These are phyloP conservation scores for Dactylis glomerata DNA, from an alignment of 176 grass and related monocot genomes.

Conservation along the genomic window DNA sequence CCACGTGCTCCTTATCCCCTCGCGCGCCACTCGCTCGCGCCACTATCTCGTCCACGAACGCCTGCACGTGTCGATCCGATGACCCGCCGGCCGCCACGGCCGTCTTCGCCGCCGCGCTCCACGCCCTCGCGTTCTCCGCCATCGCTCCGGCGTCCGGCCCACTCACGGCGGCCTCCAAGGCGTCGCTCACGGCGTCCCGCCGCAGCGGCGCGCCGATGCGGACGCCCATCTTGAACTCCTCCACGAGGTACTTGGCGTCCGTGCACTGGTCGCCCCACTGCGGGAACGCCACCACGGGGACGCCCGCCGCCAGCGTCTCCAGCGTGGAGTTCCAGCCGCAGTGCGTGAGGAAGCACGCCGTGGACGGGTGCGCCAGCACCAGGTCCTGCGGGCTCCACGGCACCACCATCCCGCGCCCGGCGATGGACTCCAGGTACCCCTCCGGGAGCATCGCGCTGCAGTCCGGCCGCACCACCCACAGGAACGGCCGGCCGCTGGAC, in stretches of 20 bases:
- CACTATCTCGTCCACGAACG: slow-evolving; percentile 60
- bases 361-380: slow-evolving; percentile 54
- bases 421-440: slow-evolving; percentile 38
- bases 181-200: slow-evolving; percentile 33
- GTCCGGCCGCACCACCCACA: slow-evolving; percentile 79
- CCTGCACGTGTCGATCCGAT: slow-evolving; percentile 53
- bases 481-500: slow-evolving; percentile 43
- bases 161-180: slow-evolving; percentile 42
- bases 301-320: slow-evolving; percentile 61
- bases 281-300: slow-evolving; percentile 70
- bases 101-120: slow-evolving; percentile 36
- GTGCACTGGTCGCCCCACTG: slow-evolving; percentile 82
- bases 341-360: slow-evolving; percentile 81
- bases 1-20: background rate
- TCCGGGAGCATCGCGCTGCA: slow-evolving; percentile 28
- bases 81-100: slow-evolving; percentile 55
- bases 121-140: slow-evolving; percentile 29
- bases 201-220: slow-evolving; percentile 40
- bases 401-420: slow-evolving; percentile 51
- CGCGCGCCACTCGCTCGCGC: background rate
- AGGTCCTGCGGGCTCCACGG: slow-evolving; percentile 77
- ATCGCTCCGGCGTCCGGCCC: slow-evolving; percentile 35
- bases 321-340: slow-evolving; percentile 89
- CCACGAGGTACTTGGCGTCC: slow-evolving; percentile 60
- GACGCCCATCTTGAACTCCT: slow-evolving; percentile 58